Conservation (phyloP, 2,329 filamentous ascomycete species). For the Fusarium redolens region DNA sequence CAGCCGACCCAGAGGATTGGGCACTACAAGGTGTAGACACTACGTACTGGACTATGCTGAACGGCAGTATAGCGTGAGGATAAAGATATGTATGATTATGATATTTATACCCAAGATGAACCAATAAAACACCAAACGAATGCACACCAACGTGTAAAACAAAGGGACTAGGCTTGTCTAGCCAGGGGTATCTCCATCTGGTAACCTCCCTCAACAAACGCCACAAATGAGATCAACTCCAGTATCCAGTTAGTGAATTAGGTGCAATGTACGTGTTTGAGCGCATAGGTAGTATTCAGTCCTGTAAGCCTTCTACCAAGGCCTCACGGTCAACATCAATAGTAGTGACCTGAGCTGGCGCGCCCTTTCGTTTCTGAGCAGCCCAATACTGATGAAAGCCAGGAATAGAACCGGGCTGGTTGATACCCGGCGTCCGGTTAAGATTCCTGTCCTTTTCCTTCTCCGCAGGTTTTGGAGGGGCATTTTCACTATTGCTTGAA, state of each 20-base stretch:
- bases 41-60: conserved; percentile 51
- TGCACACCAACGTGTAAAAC: conserved; percentile 26
- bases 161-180: conserved; percentile 36
- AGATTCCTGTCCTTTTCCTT: conserved; percentile 52
- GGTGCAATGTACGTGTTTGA: conserved; percentile 15
- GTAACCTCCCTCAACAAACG: conserved; percentile 37
- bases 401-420: conserved; percentile 79
- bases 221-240: conserved; percentile 42
- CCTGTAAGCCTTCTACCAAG: conserved; percentile 66
- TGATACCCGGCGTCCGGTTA: conserved; percentile 76
- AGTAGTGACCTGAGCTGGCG: conserved; percentile 68
- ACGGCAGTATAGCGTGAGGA: conserved; percentile 34
- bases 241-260: conserved; percentile 23
- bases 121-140: conserved; percentile 29
- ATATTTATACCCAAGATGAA: conserved; percentile 36
- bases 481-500: conserved; percentile 22
- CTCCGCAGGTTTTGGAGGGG: conserved; percentile 30
- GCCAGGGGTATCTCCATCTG: conserved; percentile 46
- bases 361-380: conserved; percentile 61
- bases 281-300: conserved; percentile 34
- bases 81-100: conserved; percentile 20
- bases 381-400: conserved; percentile 73
- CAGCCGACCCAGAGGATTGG: conserved; percentile 53
- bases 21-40: conserved; percentile 56
- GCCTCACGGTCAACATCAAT: conserved; percentile 69